Conservation (phyloP, 2,329 filamentous ascomycete species). For the Dactylellina haptotyla region DNA sequence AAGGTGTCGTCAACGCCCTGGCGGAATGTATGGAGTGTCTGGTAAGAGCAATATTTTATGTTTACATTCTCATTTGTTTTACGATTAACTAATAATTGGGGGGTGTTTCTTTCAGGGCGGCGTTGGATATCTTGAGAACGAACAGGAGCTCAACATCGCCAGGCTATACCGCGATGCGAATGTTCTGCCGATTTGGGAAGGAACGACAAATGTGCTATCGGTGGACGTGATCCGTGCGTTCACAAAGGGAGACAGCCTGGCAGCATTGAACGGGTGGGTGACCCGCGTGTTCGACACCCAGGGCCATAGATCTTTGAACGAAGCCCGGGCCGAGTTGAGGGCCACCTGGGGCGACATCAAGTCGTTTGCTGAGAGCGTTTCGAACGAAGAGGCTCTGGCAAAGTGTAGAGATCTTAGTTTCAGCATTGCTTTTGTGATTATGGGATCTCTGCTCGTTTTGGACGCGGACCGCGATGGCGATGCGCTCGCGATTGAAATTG, state of each 20-base stretch:
- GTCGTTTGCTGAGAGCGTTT: slow-evolving; percentile 60
- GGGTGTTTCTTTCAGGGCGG: slow-evolving; percentile 66
- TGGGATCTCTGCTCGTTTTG: slow-evolving; percentile 59
- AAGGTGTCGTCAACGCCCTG: slow-evolving; percentile 65
- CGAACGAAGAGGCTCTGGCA: slow-evolving; percentile 59
- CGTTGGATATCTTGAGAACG: slow-evolving; percentile 73
- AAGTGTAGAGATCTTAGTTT: slow-evolving; percentile 59
- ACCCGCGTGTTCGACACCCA: slow-evolving; percentile 53
- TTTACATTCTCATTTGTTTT: neutral
- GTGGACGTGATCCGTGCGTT: slow-evolving; percentile 65
- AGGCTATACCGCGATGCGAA: slow-evolving; percentile 73
- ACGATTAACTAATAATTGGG: neutral
- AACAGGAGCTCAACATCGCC: slow-evolving; percentile 73
- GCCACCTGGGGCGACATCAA: slow-evolving; percentile 63
- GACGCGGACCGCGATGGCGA: slow-evolving; percentile 60
- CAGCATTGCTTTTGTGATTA: slow-evolving; percentile 59
- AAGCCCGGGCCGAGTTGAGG: slow-evolving; percentile 28
- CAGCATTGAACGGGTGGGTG: slow-evolving; percentile 57
- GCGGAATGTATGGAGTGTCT: slow-evolving; percentile 70
- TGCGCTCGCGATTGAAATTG: slow-evolving; percentile 58
- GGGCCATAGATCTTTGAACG: slow-evolving; percentile 34
- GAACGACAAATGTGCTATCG: slow-evolving; percentile 76
- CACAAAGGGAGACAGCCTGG: slow-evolving; percentile 59
- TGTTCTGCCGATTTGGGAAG: slow-evolving; percentile 76
- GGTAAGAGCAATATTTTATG: slow-evolving; percentile 9